Evolutionary conservation across 768 basidiomycete species (phyloP), one percentile per base, ranked within the genome.

Genomic region (Termitomyces sp.): DNA sequence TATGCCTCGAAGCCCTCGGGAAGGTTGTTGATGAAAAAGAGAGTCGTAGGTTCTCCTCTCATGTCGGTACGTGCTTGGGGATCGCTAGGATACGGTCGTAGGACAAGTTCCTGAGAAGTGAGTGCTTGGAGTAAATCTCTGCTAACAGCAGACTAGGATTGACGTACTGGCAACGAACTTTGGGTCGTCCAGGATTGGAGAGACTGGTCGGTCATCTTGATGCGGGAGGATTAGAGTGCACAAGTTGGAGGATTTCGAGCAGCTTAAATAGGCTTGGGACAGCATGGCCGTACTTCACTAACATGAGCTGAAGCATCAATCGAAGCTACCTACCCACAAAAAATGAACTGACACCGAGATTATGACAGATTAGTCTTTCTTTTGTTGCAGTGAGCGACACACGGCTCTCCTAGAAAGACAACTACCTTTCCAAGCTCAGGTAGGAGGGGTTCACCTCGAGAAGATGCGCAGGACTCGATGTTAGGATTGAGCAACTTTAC

Each of bases 261-360:
- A 29, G 53, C 18, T 54, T 54, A 44, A 16, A 54, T 54, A 54
- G 42, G 20, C 9, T 34, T 44, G 41, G 13, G n/a, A 14, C 52
- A 24, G 22, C 43, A 32, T 22, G 31, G 2, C 5, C 14, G 20
- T 43, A 29, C 29, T 3, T 3, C 29, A 29, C 6, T 3, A 29
- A 3, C 29, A 6, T 29, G 29, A 29, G 6, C 4, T 3, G 6
- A 29, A 29, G 4, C 29, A 6, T 29, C 29, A 6, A 29, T 6
- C 29, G 29, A 29, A 29, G 29, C 6, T 29, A 29, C 3, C 42
- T 22, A 51, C 26, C 20, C 13, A 24, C 31, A 36, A 22, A n/a
- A 52, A 42, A 29, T 18, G 5, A 36, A n/a, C 13, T 29, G 36
- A 12, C 18, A 57, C 44, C 48, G n/a, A 10, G 36, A 32, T n/a